phyloP scores from a whole-genome alignment of 2,329 filamentous ascomycete genomes.

The Oidium heveae region DNA sequence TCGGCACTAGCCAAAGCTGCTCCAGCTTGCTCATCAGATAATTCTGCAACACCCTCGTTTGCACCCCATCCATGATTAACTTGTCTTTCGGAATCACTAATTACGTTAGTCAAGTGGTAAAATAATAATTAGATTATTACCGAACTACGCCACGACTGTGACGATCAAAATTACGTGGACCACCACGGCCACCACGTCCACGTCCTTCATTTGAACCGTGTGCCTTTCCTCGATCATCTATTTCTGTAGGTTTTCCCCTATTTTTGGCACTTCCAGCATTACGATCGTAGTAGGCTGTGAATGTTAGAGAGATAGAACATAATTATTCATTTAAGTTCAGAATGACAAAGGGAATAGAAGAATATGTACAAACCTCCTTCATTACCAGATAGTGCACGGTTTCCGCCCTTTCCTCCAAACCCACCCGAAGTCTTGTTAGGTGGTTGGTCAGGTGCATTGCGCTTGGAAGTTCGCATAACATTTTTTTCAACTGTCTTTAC shows the following conservation, averaged over 20 bases:
- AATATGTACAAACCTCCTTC: conserved; percentile 51
- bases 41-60: conserved; percentile 56
- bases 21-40: conserved; percentile 75
- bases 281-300: conserved; percentile 67
- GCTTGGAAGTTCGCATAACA: conserved; percentile 48
- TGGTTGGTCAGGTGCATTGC: conserved; percentile 56
- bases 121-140: conserved; percentile 5
- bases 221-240: conserved; percentile 27
- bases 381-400: conserved; percentile 41
- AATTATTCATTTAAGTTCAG: too few relatives aligned
- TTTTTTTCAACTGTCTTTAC: conserved; percentile 79
- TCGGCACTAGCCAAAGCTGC: conserved; percentile 73
- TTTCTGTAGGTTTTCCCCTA: conserved; percentile 54
- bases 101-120: conserved; percentile 4
- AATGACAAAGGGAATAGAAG: neutral
- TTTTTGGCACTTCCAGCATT: conserved; percentile 60
- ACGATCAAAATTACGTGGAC: conserved; percentile 14
- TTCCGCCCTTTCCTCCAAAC: conserved; percentile 9
- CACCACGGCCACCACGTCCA: conserved; percentile 13
- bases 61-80: conserved; percentile 75
- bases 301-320: neutral
- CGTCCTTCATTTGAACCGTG: conserved; percentile 25
- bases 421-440: conserved; percentile 17
- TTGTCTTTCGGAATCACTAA: conserved; percentile 62
- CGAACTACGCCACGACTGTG: conserved; percentile 14